A percentile compares a stretch with the other conserved stretches of the same genome.
Evolutionary conservation across 768 basidiomycete genomes (phyloP).

Genomic region (Multifurca ochricompacta): DNA sequence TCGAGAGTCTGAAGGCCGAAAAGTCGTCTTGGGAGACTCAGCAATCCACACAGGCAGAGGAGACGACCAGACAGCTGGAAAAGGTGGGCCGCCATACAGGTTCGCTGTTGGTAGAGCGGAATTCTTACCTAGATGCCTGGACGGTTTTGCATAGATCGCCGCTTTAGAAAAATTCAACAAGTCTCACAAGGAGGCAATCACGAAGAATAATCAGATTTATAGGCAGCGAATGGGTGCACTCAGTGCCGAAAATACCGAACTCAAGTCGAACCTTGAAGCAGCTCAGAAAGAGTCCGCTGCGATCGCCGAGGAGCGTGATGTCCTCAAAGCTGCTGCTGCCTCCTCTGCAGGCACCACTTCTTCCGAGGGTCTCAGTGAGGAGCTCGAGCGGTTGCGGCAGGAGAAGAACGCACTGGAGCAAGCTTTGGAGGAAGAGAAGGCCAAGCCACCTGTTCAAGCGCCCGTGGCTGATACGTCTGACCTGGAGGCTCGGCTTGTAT

Average conservation of each 20-base stretch:
- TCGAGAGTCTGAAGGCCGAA: conserved; percentile 35
- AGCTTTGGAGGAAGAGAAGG: conserved; percentile 33
- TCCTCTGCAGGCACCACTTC: background rate
- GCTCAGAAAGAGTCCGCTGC: conserved; percentile 22
- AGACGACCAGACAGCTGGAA: conserved; percentile 12
- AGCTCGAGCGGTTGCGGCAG: conserved; percentile 27
- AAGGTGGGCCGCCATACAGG: conserved; percentile 16
- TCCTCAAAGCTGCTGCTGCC: conserved; percentile 34
- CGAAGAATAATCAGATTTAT: conserved; percentile 18
- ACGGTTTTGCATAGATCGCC: conserved; percentile 17
- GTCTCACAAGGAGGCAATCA: conserved; percentile 11
- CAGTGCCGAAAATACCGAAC: conserved; percentile 10
- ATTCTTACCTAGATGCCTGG: background rate
- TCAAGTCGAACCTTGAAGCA: conserved; percentile 20
- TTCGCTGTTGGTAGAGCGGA: background rate
- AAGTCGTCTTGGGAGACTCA: conserved; percentile 23
- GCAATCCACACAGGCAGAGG: background rate
- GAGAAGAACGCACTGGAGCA: conserved; percentile 35
- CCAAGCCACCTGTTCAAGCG: conserved; percentile 15
- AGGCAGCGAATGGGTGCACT: conserved; percentile 16
- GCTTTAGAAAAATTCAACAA: conserved; percentile 16
- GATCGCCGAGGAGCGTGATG: conserved; percentile 24
- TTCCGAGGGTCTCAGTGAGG: conserved; percentile 17
- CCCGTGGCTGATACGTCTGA: conserved; percentile 19
- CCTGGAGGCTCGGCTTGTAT: conserved; percentile 28